Evolutionary conservation across 2,329 filamentous ascomycete species (phyloP).

Genomic region (Beauveria scarabaeidicola): DNA sequence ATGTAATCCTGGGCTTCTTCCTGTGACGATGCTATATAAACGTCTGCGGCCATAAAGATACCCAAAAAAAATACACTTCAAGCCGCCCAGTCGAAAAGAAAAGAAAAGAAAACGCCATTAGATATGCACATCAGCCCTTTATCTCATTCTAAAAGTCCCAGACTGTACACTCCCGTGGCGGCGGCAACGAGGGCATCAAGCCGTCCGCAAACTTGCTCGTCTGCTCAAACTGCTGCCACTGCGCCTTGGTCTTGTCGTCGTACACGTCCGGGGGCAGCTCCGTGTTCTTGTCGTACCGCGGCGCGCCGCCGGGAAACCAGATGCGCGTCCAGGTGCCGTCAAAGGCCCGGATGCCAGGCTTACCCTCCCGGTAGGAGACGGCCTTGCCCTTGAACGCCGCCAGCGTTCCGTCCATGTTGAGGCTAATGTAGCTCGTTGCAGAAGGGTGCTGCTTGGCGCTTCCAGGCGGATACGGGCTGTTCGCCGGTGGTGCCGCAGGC

Average conservation of each 20-base stretch:
- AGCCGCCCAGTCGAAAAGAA: background rate
- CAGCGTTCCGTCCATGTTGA: conserved; percentile 36
- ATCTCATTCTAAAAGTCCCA: conserved; percentile 56
- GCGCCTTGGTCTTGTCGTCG: conserved; percentile 48
- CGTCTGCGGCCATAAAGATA: background rate
- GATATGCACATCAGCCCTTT: background rate
- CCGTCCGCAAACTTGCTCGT: conserved; percentile 62
- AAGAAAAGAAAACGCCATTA: background rate
- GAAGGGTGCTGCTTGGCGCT: conserved; percentile 37
- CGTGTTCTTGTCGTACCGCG: conserved; percentile 53
- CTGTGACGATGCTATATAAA: background rate
- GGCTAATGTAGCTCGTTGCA: conserved; percentile 34
- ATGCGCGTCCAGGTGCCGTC: conserved; percentile 55
- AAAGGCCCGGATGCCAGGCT: conserved; percentile 40
- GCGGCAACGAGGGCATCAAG: conserved; percentile 68
- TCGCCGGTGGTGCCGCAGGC: conserved; percentile 13
- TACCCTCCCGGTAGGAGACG: conserved; percentile 45
- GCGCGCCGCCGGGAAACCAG: conserved; percentile 66
- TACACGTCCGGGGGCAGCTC: conserved; percentile 51
- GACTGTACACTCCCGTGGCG: conserved; percentile 63
- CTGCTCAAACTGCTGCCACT: conserved; percentile 56
- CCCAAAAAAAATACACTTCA: background rate
- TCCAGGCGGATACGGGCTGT: conserved; percentile 35
- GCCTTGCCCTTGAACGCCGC: conserved; percentile 54
- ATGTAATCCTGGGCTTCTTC: background rate